A percentile compares a stretch with the other conserved stretches of the same genome.
Evolutionary conservation across 352 stramenopile genomes (phyloP).

Genomic region (Pythium aquatile): DNA sequence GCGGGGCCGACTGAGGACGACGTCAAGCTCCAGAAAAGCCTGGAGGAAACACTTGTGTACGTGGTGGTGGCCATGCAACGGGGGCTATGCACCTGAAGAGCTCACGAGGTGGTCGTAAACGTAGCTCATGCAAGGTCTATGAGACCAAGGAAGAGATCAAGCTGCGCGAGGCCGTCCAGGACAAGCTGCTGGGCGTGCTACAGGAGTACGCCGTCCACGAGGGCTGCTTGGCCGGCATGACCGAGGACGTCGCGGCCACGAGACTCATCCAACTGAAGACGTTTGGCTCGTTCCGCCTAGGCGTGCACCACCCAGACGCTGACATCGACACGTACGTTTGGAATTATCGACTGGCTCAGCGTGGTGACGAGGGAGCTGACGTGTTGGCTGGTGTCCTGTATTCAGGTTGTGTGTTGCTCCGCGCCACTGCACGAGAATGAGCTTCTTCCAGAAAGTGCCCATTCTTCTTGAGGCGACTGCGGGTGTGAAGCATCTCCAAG

Average conservation of each 20-base stretch:
- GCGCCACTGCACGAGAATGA: constrained; percentile 71
- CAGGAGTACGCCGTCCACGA: constrained; percentile 82
- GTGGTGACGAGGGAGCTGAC: not conserved
- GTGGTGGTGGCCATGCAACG: constrained; percentile 25
- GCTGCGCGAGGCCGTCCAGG: constrained; percentile 61
- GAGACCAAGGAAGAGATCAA: constrained; percentile 69
- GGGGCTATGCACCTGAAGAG: not conserved
- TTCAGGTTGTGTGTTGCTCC: constrained; percentile 80
- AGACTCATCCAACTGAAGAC: constrained; percentile 73
- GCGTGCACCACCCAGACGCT: constrained; percentile 81
- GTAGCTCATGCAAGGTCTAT: constrained; percentile 63
- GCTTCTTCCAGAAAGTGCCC: constrained; percentile 87
- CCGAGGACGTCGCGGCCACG: constrained; percentile 37
- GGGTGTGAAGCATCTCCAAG: constrained; percentile 68
- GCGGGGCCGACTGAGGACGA: constrained; percentile 65
- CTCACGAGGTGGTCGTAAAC: not conserved
- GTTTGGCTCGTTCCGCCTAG: constrained; percentile 91
- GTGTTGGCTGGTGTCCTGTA: constrained; percentile 21
- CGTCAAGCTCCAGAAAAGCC: constrained; percentile 56
- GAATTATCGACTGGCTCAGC: not conserved
- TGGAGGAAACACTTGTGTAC: constrained; percentile 51
- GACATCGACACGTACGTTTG: constrained; percentile 79
- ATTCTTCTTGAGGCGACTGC: constrained; percentile 72
- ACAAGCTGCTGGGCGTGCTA: constrained; percentile 59
- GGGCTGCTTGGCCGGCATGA: constrained; percentile 39